Evolutionary conservation across 495 filamentous ascomycete genomes (phyloP).

Genomic region (Astrocystis sublimbata): DNA sequence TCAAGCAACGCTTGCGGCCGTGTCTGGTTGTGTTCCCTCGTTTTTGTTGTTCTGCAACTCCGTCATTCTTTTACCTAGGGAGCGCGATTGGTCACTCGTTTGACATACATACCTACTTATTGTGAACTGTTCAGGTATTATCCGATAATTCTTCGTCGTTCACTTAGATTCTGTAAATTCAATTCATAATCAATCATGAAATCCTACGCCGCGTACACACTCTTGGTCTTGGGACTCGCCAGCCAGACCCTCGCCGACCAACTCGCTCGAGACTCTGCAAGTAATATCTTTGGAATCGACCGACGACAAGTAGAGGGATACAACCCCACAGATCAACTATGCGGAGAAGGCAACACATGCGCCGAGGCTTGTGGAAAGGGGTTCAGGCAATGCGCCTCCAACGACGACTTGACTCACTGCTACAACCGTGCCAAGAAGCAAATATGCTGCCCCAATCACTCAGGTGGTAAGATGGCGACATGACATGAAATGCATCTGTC

Average conservation of each 20-base stretch:
- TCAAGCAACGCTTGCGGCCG: not conserved
- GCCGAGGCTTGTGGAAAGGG: conserved; percentile 50
- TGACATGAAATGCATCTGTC: too few relatives aligned
- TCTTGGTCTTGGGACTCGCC: conserved; percentile 43
- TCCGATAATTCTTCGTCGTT: not conserved
- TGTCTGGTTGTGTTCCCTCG: not conserved
- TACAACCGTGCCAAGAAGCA: conserved; percentile 43
- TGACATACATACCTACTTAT: not conserved
- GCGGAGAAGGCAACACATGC: conserved; percentile 44
- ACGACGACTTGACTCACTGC: conserved; percentile 44
- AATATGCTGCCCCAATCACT: conserved; percentile 46
- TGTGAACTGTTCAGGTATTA: not conserved
- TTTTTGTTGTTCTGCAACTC: not conserved
- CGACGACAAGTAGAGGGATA: conserved; percentile 45
- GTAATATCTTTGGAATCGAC: conserved; percentile 41
- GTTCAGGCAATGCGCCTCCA: conserved; percentile 43
- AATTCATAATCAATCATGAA: not conserved
- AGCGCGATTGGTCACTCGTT: conserved; percentile 7
- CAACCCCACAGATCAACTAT: conserved; percentile 42
- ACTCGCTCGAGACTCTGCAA: conserved; percentile 41
- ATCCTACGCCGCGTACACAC: conserved; percentile 11
- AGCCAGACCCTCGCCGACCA: conserved; percentile 41
- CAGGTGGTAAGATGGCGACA: conserved; percentile 51
- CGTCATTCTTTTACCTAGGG: conserved; percentile 8
- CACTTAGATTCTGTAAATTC: not conserved